Percentiles rank a stretch among this genome's conserved stretches.
These are phyloP conservation scores for Phytopythium helicoides DNA, from an alignment of 352 stramenopile species.

Conservation along the genomic window DNA sequence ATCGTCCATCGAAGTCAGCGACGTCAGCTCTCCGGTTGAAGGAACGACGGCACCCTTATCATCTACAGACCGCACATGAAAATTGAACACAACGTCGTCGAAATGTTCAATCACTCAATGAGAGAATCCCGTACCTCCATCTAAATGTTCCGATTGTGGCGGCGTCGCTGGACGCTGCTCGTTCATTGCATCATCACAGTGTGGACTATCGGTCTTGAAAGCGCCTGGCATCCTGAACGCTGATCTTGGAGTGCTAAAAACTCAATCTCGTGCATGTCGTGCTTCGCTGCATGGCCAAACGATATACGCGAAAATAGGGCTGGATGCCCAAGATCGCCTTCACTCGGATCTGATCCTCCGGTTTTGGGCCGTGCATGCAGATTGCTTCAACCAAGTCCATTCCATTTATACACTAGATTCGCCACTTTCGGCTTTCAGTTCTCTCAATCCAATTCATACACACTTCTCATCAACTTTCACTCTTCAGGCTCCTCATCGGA, in stretches of 20 bases:
- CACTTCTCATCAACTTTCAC: not conserved
- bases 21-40: slow-evolving; percentile 32
- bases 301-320: slow-evolving; percentile 3
- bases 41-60: slow-evolving; percentile 47
- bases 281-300: no score
- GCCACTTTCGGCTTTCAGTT: not conserved
- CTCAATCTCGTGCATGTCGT: no score
- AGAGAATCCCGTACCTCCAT: not conserved
- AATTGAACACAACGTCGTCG: not conserved
- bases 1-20: slow-evolving; percentile 16
- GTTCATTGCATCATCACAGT: not conserved
- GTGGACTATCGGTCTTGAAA: not conserved
- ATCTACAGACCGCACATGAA: slow-evolving; percentile 11
- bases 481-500: not conserved
- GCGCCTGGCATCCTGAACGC: not conserved
- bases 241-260: not conserved
- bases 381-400: no score
- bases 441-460: not conserved
- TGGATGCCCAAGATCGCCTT: no score
- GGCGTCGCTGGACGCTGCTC: slow-evolving; percentile 3
- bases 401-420: slow-evolving; percentile 2
- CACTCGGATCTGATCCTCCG: no score
- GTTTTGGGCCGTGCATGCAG: no score
- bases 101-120: not conserved
- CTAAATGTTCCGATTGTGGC: not conserved